Evolutionary conservation across 345 rosid genomes (phyloP).

Genomic region (Litchi chinensis): DNA sequence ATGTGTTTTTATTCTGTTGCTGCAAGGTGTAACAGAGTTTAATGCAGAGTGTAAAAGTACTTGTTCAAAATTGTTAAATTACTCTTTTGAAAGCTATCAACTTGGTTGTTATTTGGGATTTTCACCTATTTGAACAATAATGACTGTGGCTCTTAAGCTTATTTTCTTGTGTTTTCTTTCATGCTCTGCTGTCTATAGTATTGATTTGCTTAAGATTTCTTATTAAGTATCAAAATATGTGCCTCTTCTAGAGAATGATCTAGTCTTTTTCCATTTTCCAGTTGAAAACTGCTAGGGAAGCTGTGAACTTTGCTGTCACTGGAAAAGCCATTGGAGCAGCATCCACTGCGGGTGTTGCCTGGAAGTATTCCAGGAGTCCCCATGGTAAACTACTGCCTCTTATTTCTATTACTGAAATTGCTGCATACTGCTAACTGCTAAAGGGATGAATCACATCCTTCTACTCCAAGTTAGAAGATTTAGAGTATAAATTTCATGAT

Average conservation of each 20-base stretch:
- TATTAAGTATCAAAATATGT: neutral
- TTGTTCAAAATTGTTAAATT: too few species aligned
- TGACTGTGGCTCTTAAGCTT: neutral
- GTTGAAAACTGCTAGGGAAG: slow-evolving; percentile 89
- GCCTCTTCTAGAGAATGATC: neutral
- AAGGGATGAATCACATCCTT: neutral
- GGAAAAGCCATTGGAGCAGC: slow-evolving; percentile 78
- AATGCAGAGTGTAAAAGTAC: neutral
- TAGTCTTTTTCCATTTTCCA: slow-evolving; percentile 29
- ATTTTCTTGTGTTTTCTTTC: neutral
- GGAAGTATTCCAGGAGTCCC: slow-evolving; percentile 85
- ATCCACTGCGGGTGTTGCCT: slow-evolving; percentile 77
- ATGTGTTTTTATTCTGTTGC: neutral
- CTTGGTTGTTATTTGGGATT: neutral
- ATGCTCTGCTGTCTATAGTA: neutral
- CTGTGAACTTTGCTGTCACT: slow-evolving; percentile 47
- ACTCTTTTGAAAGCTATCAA: neutral
- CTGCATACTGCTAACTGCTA: neutral
- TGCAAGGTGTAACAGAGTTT: neutral
- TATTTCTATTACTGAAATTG: slow-evolving; percentile 1
- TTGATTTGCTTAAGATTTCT: neutral
- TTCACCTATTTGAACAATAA: neutral
- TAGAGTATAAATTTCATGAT: neutral
- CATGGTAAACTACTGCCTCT: slow-evolving; percentile 55
- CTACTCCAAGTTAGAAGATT: slow-evolving; percentile 2